Percentiles rank a stretch among this genome's conserved stretches.
Evolutionary conservation across 345 rosid species (phyloP).

Genomic region (Eucalyptus tenuipes): DNA sequence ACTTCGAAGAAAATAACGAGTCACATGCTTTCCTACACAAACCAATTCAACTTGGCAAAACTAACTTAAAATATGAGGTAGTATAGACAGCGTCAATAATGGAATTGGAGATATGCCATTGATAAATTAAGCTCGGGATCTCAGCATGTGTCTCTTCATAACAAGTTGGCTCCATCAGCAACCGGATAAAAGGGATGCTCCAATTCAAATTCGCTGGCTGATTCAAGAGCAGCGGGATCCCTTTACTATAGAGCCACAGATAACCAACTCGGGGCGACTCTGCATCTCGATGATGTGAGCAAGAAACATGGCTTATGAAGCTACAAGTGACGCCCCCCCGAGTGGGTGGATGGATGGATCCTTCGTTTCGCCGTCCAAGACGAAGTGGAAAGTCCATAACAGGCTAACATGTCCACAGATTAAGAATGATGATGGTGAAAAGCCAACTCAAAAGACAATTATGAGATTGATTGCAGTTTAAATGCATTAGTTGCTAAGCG

Average conservation of each 20-base stretch:
- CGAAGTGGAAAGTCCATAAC: fast-evolving
- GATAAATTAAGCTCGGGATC: background rate
- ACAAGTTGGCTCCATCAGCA: background rate
- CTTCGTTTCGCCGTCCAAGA: fast-evolving
- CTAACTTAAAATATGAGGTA: no score
- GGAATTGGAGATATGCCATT: background rate
- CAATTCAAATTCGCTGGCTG: background rate
- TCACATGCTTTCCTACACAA: background rate
- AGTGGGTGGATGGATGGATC: background rate
- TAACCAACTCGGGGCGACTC: background rate
- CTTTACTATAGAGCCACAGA: background rate
- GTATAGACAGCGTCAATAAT: background rate
- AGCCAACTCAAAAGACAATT: fast-evolving
- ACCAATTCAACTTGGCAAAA: background rate
- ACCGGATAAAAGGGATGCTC: background rate
- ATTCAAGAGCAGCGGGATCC: background rate
- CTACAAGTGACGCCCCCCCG: fast-evolving
- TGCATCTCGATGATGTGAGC: background rate
- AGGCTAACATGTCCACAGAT: background rate
- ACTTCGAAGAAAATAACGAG: background rate
- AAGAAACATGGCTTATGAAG: fast-evolving
- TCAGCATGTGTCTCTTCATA: background rate
- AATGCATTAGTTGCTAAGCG: background rate
- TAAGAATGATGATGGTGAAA: background rate
- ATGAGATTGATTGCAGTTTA: background rate